Percentiles rank a stretch among this genome's conserved stretches.
These are phyloP conservation scores for Neocucurbitaria cava DNA, from an alignment of 2,329 filamentous ascomycete species.

Conservation along the genomic window DNA sequence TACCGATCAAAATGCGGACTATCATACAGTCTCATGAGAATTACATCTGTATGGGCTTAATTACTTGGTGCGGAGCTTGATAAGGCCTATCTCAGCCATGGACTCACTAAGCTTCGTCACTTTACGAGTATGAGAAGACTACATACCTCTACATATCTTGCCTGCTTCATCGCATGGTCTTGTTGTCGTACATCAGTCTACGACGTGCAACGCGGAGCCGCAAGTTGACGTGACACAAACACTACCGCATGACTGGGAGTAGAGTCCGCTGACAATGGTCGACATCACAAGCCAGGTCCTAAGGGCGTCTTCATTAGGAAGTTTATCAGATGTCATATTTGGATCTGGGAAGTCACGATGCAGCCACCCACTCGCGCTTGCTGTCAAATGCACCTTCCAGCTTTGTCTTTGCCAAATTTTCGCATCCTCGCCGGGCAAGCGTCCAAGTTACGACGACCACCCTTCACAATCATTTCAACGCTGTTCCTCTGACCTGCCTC, in stretches of 20 bases:
- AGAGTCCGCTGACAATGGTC: background rate
- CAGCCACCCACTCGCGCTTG: conserved; percentile 10
- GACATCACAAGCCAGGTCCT: background rate
- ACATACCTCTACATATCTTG: background rate
- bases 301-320: background rate
- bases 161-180: background rate
- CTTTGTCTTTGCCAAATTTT: background rate
- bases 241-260: background rate
- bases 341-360: conserved; percentile 18
- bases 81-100: background rate
- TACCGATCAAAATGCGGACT: background rate
- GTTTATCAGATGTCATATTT: background rate
- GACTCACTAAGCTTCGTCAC: too few species aligned
- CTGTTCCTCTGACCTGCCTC: background rate
- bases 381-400: conserved; percentile 2
- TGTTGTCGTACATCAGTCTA: background rate
- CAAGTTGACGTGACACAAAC: background rate
- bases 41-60: too few species aligned
- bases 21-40: background rate
- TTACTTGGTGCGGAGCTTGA: background rate
- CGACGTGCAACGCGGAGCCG: background rate
- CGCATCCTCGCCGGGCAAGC: background rate
- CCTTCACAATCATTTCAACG: background rate
- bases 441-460: background rate
- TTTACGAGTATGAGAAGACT: background rate